Conservation (phyloP, 73 alveolate genomes). For the Paramecium pentaurelia region DNA sequence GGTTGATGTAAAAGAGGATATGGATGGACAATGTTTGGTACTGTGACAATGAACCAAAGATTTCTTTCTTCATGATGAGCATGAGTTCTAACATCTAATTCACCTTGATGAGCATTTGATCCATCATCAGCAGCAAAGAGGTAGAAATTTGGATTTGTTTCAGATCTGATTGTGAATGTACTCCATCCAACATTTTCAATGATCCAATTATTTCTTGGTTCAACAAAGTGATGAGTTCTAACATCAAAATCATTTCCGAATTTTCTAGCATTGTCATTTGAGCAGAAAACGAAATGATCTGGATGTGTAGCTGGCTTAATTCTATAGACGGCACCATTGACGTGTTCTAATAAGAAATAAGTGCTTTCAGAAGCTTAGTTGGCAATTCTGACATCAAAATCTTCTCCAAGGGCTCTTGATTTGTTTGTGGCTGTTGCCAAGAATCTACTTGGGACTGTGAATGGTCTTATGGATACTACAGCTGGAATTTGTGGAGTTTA, state of each 20-base stretch:
- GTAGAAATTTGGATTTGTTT: not conserved
- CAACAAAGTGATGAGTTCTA: conserved; percentile 2
- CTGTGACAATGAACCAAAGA: conserved; percentile 14
- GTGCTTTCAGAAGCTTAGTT: not conserved
- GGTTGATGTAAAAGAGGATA: conserved; percentile 1
- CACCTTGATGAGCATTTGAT: not conserved
- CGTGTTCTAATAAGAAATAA: conserved; percentile 6
- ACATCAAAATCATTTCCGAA: conserved; percentile 31
- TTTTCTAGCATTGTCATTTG: conserved; percentile 48
- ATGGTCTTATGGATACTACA: not conserved
- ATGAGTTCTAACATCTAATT: conserved; percentile 33
- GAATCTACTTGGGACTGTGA: not conserved
- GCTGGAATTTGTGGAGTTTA: conserved; percentile 7
- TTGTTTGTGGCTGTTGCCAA: conserved; percentile 20
- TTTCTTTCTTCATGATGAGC: not conserved
- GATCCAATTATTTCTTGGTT: conserved; percentile 19
- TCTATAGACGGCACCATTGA: not conserved
- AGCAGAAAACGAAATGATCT: conserved; percentile 50
- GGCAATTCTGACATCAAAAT: conserved; percentile 46
- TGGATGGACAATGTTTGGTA: conserved; percentile 3
- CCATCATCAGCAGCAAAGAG: conserved; percentile 1
- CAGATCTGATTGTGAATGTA: conserved; percentile 22
- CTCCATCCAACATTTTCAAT: conserved; percentile 27
- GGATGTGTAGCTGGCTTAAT: conserved; percentile 39
- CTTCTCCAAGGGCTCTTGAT: conserved; percentile 34